Percentiles rank a stretch among this genome's conserved stretches.
phyloP scores from a whole-genome alignment of 768 basidiomycete genomes.

The Roridomyces roridus region DNA sequence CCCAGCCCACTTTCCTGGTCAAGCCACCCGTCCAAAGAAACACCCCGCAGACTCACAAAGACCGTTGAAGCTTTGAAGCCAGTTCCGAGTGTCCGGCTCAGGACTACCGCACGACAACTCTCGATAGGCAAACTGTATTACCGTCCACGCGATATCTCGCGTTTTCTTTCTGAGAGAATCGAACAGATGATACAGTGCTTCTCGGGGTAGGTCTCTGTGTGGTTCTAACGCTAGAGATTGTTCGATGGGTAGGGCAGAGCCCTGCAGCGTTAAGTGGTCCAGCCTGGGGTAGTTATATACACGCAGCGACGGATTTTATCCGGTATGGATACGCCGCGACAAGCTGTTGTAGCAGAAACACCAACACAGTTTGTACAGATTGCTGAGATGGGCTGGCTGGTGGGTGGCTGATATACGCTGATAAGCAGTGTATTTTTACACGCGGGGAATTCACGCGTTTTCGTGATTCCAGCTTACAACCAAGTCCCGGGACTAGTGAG shows the following conservation, averaged over 20 bases:
- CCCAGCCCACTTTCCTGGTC: constrained; percentile 45
- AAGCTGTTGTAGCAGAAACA: constrained; percentile 66
- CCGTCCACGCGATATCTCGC: constrained; percentile 59
- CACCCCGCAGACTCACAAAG: constrained; percentile 49
- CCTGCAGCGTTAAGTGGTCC: constrained; percentile 47
- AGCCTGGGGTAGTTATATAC: constrained; percentile 65
- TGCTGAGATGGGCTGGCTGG: constrained; percentile 28
- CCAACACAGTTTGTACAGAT: constrained; percentile 42
- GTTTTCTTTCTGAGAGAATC: constrained; percentile 55
- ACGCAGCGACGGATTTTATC: constrained; percentile 57
- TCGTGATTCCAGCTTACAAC: too few relatives aligned
- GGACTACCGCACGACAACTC: constrained; percentile 54
- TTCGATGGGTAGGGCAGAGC: constrained; percentile 10
- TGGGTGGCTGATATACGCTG: constrained; percentile 51
- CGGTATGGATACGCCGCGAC: constrained; percentile 70
- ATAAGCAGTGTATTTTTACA: too few relatives aligned
- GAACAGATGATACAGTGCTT: constrained; percentile 52
- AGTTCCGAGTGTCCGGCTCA: constrained; percentile 44
- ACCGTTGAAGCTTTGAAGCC: constrained; percentile 57
- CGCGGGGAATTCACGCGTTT: too few relatives aligned
- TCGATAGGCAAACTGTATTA: constrained; percentile 68
- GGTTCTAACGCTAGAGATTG: constrained; percentile 20
- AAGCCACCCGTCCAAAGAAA: constrained; percentile 61
- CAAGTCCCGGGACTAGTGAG: too few relatives aligned
- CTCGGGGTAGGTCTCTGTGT: constrained; percentile 32